These are phyloP conservation scores for Pythium guiyangense DNA, from an alignment of 352 stramenopile genomes.

Conservation along the genomic window DNA sequence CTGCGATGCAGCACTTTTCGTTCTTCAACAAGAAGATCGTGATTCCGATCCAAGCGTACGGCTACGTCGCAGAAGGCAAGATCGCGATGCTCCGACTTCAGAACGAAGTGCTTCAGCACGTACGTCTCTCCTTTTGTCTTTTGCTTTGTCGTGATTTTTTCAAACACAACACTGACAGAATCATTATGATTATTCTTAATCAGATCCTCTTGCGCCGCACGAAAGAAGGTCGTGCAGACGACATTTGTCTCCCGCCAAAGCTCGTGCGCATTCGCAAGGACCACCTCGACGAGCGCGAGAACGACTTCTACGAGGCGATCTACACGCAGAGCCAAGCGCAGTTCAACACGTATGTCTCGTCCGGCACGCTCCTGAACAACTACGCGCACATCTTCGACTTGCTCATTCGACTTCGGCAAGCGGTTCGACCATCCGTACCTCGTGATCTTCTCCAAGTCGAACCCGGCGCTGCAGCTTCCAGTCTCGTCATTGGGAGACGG, in stretches of 20 bases:
- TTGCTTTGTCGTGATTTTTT: constrained; percentile 1
- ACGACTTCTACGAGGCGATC: constrained; percentile 99
- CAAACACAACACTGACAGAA: too few species aligned
- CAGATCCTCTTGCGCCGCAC: constrained; percentile 97
- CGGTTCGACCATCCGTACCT: constrained; percentile 99
- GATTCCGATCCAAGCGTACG: constrained; percentile 97
- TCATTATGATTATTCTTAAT: too few species aligned
- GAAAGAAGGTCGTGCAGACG: constrained; percentile 96
- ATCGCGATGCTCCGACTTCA: constrained; percentile 96
- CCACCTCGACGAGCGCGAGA: constrained; percentile 85
- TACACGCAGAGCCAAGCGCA: constrained; percentile 97
- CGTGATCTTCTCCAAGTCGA: constrained; percentile 89
- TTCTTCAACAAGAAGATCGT: constrained; percentile 98
- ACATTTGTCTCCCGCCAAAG: constrained; percentile 89
- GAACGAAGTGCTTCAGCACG: constrained; percentile 87
- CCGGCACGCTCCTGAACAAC: constrained; percentile 98
- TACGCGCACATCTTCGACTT: constrained; percentile 99
- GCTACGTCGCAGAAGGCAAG: constrained; percentile 90
- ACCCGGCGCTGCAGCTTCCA: constrained; percentile 69
- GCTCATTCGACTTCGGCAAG: constrained; percentile 96
- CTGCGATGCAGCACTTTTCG: constrained; percentile 95
- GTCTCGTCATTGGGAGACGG: constrained; percentile 9
- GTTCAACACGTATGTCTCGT: constrained; percentile 98
- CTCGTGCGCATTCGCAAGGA: constrained; percentile 87
- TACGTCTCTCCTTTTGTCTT: constrained; percentile 30